Evolutionary conservation across 805 yeast genomes (phyloP).

Genomic region (Torulaspora quercuum): DNA sequence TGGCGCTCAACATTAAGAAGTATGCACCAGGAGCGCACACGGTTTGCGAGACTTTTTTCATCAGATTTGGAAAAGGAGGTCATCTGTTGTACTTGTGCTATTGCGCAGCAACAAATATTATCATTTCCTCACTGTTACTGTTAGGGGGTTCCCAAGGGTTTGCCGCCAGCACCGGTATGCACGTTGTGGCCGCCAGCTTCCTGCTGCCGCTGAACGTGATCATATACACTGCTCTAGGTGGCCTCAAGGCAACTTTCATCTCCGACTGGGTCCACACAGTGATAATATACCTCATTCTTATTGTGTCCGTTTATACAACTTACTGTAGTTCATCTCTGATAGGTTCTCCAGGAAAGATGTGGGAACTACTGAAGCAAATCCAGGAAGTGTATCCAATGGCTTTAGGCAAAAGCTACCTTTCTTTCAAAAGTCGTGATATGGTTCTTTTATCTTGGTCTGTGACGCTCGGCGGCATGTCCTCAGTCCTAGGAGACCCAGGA

Average conservation of each 20-base stretch:
- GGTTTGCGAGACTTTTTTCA: slow-evolving; percentile 38
- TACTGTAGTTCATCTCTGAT: slow-evolving; percentile 39
- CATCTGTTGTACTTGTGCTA: slow-evolving; percentile 40
- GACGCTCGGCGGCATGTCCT: slow-evolving; percentile 34
- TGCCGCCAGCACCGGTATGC: slow-evolving; percentile 43
- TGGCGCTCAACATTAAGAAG: slow-evolving; percentile 42
- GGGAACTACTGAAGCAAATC: slow-evolving; percentile 41
- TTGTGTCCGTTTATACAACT: slow-evolving; percentile 36
- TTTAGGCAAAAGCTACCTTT: slow-evolving; percentile 35
- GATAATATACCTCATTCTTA: slow-evolving; percentile 41
- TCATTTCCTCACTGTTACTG: slow-evolving; percentile 40
- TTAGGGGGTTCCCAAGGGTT: slow-evolving; percentile 46
- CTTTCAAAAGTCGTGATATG: slow-evolving; percentile 34
- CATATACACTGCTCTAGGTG: slow-evolving; percentile 49
- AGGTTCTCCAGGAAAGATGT: slow-evolving; percentile 46
- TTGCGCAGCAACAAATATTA: slow-evolving; percentile 39
- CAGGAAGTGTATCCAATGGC: slow-evolving; percentile 34
- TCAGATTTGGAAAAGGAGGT: slow-evolving; percentile 38
- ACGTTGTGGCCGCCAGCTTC: slow-evolving; percentile 45
- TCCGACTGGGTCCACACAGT: slow-evolving; percentile 52
- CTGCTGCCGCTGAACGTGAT: slow-evolving; percentile 47
- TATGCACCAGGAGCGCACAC: slow-evolving; percentile 45
- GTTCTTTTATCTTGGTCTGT: slow-evolving; percentile 34
- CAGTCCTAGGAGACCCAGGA: slow-evolving; percentile 40
- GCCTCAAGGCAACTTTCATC: slow-evolving; percentile 49